Percentiles rank a stretch among this genome's conserved stretches.
These are phyloP conservation scores for Myriosclerotinia duriaeana DNA, from an alignment of 2,329 filamentous ascomycete species.

Conservation along the genomic window DNA sequence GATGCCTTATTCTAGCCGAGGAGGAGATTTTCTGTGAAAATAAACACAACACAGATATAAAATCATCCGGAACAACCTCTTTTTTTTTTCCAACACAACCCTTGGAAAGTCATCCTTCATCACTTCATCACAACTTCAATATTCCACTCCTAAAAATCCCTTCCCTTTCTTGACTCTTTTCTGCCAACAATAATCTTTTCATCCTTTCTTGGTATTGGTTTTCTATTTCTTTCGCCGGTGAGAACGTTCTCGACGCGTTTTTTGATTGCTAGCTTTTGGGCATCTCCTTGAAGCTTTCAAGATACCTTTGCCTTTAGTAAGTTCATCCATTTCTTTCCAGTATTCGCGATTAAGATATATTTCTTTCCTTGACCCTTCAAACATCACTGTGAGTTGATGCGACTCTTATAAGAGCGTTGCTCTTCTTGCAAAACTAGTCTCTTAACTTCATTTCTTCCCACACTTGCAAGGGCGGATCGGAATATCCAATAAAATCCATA, in stretches of 20 bases:
- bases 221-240: background rate
- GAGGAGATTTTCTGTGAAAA: background rate
- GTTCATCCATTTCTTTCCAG: background rate
- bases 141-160: too few relatives aligned
- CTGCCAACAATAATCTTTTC: background rate
- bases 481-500: background rate
- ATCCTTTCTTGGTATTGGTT: background rate
- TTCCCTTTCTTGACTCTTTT: background rate
- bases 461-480: background rate
- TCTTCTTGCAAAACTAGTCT: background rate
- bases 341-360: background rate
- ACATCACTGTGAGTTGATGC: background rate
- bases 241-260: background rate
- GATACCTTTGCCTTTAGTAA: background rate
- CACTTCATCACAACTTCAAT: background rate
- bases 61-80: background rate
- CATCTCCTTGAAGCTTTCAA: background rate
- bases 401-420: slow-evolving; percentile 1
- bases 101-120: background rate
- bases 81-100: background rate
- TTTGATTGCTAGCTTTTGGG: background rate
- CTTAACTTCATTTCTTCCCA: background rate
- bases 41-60: background rate
- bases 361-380: background rate
- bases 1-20: background rate